Conservation (phyloP, 2,329 filamentous ascomycete species). For the Colletotrichum spinosum region DNA sequence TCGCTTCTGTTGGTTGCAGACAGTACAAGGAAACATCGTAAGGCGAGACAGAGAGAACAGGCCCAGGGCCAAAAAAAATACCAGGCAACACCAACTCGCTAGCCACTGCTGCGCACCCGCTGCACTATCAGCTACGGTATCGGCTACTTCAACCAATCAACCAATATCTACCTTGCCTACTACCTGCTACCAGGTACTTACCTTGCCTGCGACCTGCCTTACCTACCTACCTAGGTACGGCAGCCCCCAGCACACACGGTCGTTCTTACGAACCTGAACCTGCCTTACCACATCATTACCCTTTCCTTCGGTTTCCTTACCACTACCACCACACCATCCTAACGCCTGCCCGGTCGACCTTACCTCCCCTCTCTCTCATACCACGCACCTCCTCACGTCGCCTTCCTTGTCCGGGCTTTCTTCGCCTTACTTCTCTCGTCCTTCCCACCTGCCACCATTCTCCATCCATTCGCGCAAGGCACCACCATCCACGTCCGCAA, state of each 20-base stretch:
- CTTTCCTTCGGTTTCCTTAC: conserved; percentile 2
- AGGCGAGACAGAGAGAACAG: no score
- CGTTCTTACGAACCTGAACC: not conserved
- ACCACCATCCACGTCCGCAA: conserved; percentile 42
- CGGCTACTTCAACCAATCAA: not conserved
- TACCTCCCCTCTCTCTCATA: conserved; percentile 11
- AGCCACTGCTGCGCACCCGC: conserved; percentile 1
- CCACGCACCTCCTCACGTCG: not conserved
- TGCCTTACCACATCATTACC: not conserved
- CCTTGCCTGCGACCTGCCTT: no score
- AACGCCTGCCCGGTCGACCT: conserved; percentile 22
- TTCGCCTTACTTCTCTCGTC: conserved; percentile 1
- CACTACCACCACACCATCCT: conserved; percentile 22
- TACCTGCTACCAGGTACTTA: no score
- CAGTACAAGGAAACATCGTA: no score
- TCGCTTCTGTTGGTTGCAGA: conserved; percentile 55
- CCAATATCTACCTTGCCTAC: not conserved
- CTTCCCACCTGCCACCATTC: conserved; percentile 39
- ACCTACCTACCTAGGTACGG: no score
- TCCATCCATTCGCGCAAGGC: conserved; percentile 22
- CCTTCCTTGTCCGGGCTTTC: conserved; percentile 8
- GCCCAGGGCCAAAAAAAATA: no score
- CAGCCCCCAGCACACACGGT: no score
- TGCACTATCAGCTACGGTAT: not conserved
- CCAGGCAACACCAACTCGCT: no score